These are phyloP conservation scores for Groenewaldozyma auringiensis DNA, from an alignment of 1,139 yeast species.

Conservation along the genomic window DNA sequence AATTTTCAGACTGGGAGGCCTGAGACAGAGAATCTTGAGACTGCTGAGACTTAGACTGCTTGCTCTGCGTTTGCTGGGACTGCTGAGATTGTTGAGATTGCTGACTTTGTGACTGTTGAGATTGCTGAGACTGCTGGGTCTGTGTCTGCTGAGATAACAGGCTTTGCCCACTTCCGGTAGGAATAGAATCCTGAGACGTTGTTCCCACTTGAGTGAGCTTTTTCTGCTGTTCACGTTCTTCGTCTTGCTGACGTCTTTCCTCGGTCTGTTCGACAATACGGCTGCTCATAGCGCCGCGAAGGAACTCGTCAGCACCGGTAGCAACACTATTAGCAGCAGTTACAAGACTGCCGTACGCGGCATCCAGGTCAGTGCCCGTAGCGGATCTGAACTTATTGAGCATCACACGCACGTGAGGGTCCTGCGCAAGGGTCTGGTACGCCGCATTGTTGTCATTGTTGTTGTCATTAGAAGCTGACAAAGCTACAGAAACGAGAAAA, in stretches of 20 bases:
- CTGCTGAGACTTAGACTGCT: not conserved
- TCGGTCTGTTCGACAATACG: not conserved
- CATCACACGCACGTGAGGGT: not conserved
- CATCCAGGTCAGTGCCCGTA: not conserved
- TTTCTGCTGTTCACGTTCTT: not conserved
- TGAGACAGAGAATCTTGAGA: no score
- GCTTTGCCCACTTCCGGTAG: not conserved
- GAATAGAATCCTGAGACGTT: no score
- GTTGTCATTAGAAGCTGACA: not conserved
- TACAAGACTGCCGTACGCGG: not conserved
- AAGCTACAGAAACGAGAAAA: not conserved
- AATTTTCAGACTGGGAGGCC: no score
- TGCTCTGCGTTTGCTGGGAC: not conserved
- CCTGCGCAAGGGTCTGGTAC: not conserved
- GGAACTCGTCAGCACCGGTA: not conserved
- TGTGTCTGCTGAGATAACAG: not conserved
- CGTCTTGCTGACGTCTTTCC: not conserved
- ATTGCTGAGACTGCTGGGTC: not conserved
- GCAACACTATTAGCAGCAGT: not conserved
- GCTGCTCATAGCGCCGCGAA: not conserved
- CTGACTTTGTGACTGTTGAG: not conserved
- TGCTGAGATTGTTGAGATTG: not conserved
- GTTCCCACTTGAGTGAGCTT: not conserved
- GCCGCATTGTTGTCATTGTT: not conserved
- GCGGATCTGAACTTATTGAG: not conserved